Evolutionary conservation across 148 eudicot species (phyloP), one percentile per base, ranked within the genome.

Genomic region (Vaccinium macrocarpon): DNA sequence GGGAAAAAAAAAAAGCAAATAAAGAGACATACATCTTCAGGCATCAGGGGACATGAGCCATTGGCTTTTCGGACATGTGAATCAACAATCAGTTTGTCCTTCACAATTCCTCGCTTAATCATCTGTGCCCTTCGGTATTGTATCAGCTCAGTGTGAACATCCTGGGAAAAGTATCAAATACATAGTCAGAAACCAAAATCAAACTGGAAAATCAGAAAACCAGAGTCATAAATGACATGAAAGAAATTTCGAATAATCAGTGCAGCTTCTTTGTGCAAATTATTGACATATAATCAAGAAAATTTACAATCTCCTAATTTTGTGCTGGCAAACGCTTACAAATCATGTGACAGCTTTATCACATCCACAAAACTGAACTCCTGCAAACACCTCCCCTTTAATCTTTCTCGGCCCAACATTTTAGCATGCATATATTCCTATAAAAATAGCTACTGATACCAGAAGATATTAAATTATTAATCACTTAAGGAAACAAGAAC

Each of bases 41-140:
- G 99, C 96, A 93, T 93, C 74, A 97, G 92, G 78, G 98, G 98
- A 83, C 99, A 97, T 16, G 94, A 92, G 71, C 98, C 99, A 83
- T 95, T 92, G 49, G 85, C 42, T 83, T 92, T 97, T 42, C 91
- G 88, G 50, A 88, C 86, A 89, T 89, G 90, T 86, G 99, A 97
- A 86, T 97, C 93, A 84, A 95, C 96, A 86, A 62, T 90, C 32
- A 93, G 79, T 84, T 92, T 91, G 70, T 91, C 98, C 59, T 85
- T 87, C 42, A 97, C 83, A 42, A 92, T 88, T 78, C 92, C 92
- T 84, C 90, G 95, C 88, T 97, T 97, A 83, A 97, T 93, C 97
- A 97, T 82, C 87, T 95, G 94, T 77, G 89, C 88, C 84, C 99
- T 92, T 77, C 95, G 90, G 87, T 89, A 87, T 74, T 95, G 98